Evolutionary conservation across 129 eudicot species (phyloP), one percentile per base, ranked within the genome.

Genomic region (Artemisia annua): DNA sequence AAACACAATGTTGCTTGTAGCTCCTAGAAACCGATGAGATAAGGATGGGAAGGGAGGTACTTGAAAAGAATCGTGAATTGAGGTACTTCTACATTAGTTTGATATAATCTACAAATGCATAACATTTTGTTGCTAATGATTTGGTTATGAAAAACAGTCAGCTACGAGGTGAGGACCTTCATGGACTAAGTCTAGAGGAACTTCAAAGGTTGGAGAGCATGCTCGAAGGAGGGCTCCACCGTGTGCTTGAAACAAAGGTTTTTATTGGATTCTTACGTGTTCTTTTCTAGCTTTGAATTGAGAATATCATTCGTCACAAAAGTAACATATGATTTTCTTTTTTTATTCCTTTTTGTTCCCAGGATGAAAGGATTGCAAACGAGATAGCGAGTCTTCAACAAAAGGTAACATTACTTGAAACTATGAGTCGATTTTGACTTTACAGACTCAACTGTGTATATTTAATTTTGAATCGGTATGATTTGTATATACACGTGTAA

Each of bases 121-220:
- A 12, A 7, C 2, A 51, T 15, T 12, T 44, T 49, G 64, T 79
- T 7, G 15, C 72, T 57, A 69, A 59, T 55, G 60, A 46, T 58
- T 14, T 79, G 49, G 17, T 54, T 9, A 51, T 22, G 16, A 24
- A 69, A 61, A 66, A 67, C 74, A 88, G 96, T 69, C 88, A 75
- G 62, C 48, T 88, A 76, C 84, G 74, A 26, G 91, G 91, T n/a
- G 91, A 86, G 84, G 90, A 81, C 28, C 91, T 88, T 63, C 78
- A 81, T 2, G 91, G 85, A 58, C 63, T 88, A 54, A 77, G 63
- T 20, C 66, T 83, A 44, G 89, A 86, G 49, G 96, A 88, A 48
- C 85, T 88, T 69, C 85, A 83, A 60, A 66, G 79, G 44, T 67
- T 88, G 44, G 96, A 88, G 84, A 84, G 18, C 66, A 39, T 72